These are phyloP conservation scores for Talaromyces pinophilus DNA, from an alignment of 2,329 filamentous ascomycete genomes.

Conservation along the genomic window DNA sequence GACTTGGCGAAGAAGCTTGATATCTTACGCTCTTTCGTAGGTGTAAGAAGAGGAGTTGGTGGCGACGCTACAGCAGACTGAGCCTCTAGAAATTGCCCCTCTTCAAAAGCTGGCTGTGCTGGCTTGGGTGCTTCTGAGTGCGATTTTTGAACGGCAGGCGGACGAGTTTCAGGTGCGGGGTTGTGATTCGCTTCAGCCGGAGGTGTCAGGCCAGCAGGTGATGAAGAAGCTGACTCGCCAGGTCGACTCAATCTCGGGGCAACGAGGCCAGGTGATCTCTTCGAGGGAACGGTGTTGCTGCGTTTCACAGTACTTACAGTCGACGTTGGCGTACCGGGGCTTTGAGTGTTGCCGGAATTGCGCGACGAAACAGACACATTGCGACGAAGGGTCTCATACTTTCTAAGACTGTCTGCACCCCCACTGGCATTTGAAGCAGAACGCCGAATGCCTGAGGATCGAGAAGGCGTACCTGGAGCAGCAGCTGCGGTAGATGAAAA, in stretches of 20 bases:
- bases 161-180: conserved; percentile 25
- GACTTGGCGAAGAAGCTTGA: conserved; percentile 68
- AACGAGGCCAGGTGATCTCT: conserved; percentile 73
- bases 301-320: conserved; percentile 61
- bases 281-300: conserved; percentile 93
- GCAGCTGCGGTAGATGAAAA: conserved; percentile 64
- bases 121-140: conserved; percentile 23
- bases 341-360: conserved; percentile 71
- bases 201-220: conserved; percentile 38
- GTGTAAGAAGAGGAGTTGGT: conserved; percentile 50
- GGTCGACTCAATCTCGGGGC: conserved; percentile 66
- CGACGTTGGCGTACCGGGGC: conserved; percentile 63
- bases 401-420: conserved; percentile 81
- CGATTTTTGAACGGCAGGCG: neutral
- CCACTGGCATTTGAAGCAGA: conserved; percentile 87
- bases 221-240: conserved; percentile 54
- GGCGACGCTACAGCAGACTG: conserved; percentile 38
- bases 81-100: conserved; percentile 42
- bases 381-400: conserved; percentile 72
- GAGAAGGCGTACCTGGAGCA: conserved; percentile 38
- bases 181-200: conserved; percentile 29
- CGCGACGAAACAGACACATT: conserved; percentile 94
- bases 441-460: conserved; percentile 55
- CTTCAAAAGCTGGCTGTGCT: conserved; percentile 12
- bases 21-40: conserved; percentile 67